Conservation (phyloP, 306 rosid genomes). For the Psophocarpus tetragonolobus region DNA sequence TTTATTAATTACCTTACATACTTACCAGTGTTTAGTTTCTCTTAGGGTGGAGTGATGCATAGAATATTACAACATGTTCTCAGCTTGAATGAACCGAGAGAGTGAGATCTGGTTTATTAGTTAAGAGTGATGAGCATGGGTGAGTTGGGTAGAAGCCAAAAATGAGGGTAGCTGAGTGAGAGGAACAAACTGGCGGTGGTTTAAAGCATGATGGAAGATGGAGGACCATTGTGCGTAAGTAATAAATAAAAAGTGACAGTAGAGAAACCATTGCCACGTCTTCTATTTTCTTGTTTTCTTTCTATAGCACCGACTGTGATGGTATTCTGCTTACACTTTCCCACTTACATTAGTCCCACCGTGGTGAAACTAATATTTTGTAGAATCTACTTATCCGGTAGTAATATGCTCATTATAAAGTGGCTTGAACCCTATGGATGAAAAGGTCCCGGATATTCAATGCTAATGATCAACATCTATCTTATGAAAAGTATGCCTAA, state of each 20-base stretch:
- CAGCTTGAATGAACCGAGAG: too few species aligned
- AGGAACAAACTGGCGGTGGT: not conserved
- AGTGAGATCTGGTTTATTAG: not conserved
- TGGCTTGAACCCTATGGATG: too few species aligned
- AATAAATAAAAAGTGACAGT: not conserved
- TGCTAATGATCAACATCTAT: too few species aligned
- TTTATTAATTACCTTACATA: too few species aligned
- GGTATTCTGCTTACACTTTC: not conserved
- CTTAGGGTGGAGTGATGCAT: not conserved
- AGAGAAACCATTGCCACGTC: slow-evolving; percentile 12
- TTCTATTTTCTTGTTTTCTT: not conserved
- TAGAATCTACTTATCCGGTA: too few species aligned
- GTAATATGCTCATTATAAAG: too few species aligned
- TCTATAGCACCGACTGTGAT: not conserved
- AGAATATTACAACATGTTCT: too few species aligned
- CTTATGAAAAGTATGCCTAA: too few species aligned
- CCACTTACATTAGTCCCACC: too few species aligned
- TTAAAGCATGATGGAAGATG: not conserved
- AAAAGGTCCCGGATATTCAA: too few species aligned
- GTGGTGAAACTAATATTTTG: too few species aligned
- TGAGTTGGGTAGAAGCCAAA: not conserved
- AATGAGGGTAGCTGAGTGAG: not conserved
- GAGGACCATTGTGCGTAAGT: slow-evolving; percentile 11
- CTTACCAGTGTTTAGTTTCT: too few species aligned
- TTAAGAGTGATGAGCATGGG: not conserved